Conservation (phyloP, 108 stramenopile genomes). For the Cyclotella baltica region DNA sequence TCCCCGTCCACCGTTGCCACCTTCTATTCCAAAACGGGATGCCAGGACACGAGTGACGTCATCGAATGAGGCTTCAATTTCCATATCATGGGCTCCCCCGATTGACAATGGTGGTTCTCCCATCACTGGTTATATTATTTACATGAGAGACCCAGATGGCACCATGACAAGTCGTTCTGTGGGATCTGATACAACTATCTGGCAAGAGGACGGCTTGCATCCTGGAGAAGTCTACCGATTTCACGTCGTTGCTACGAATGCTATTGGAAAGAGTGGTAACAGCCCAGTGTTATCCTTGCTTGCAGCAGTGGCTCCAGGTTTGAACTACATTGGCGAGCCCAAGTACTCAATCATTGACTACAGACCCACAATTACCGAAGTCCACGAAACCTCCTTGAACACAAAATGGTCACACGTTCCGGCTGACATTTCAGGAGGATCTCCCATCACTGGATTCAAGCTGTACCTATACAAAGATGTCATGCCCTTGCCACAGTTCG, state of each 20-base stretch:
- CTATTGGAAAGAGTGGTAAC: slow-evolving; percentile 60
- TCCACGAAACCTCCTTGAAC: slow-evolving; percentile 60
- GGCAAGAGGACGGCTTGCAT: slow-evolving; percentile 41
- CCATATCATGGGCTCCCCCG: slow-evolving; percentile 68
- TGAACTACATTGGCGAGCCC: slow-evolving; percentile 37
- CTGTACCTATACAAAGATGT: slow-evolving; percentile 69
- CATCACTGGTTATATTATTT: slow-evolving; percentile 77
- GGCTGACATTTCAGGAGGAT: slow-evolving; percentile 57
- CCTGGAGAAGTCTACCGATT: slow-evolving; percentile 80
- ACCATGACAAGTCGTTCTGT: slow-evolving; percentile 29
- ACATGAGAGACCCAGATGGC: slow-evolving; percentile 57
- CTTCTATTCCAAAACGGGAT: slow-evolving; percentile 69
- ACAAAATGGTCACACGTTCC: slow-evolving; percentile 67
- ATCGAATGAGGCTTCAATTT: slow-evolving; percentile 56
- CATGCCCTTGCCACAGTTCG: slow-evolving; percentile 63
- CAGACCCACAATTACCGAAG: slow-evolving; percentile 56
- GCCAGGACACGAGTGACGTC: slow-evolving; percentile 44
- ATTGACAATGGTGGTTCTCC: slow-evolving; percentile 88
- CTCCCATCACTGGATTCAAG: slow-evolving; percentile 82
- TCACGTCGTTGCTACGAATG: slow-evolving; percentile 79
- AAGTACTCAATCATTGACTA: slow-evolving; percentile 34
- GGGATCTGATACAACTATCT: slow-evolving; percentile 29
- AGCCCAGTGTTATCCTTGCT: slow-evolving; percentile 72
- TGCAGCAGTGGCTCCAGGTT: slow-evolving; percentile 65
- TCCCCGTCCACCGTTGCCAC: slow-evolving; percentile 69